phyloP scores from a whole-genome alignment of 2,329 filamentous ascomycete genomes.

The Magnaporthiopsis rhizophila region DNA sequence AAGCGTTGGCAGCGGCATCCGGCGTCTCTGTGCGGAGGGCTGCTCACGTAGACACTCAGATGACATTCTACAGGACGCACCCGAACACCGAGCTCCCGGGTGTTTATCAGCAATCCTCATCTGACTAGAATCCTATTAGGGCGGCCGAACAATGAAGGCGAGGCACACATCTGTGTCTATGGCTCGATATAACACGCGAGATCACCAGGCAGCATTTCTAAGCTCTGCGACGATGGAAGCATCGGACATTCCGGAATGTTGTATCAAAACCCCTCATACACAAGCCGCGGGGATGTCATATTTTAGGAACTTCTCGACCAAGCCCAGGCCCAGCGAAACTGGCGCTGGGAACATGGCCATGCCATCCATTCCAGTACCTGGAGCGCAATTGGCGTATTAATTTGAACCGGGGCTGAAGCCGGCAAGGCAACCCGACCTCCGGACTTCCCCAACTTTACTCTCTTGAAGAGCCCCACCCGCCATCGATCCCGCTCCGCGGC shows the following conservation, averaged over 20 bases:
- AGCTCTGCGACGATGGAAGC: not conserved
- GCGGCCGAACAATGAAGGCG: not conserved
- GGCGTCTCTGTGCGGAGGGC: not conserved
- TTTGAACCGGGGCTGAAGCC: not conserved
- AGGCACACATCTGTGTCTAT: not conserved
- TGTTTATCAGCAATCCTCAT: not conserved
- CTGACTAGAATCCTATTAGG: not conserved
- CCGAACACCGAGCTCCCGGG: not conserved
- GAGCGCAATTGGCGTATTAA: too few species aligned
- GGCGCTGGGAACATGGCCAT: not conserved
- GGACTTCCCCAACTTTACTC: slow-evolving; percentile 7
- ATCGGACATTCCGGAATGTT: not conserved
- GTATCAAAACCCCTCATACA: not conserved
- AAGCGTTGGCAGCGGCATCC: too few species aligned
- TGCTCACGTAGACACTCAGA: not conserved
- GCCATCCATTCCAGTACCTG: not conserved
- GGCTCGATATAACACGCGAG: not conserved
- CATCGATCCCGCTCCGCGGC: not conserved
- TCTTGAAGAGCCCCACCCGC: not conserved
- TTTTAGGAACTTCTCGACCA: not conserved
- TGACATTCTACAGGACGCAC: not conserved
- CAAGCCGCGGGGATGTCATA: not conserved
- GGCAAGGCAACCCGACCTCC: not conserved
- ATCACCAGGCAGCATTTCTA: not conserved
- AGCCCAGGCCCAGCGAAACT: not conserved